Evolutionary conservation across 2,329 filamentous ascomycete species (phyloP).

Genomic region (Hymenoscyphus salicellus): DNA sequence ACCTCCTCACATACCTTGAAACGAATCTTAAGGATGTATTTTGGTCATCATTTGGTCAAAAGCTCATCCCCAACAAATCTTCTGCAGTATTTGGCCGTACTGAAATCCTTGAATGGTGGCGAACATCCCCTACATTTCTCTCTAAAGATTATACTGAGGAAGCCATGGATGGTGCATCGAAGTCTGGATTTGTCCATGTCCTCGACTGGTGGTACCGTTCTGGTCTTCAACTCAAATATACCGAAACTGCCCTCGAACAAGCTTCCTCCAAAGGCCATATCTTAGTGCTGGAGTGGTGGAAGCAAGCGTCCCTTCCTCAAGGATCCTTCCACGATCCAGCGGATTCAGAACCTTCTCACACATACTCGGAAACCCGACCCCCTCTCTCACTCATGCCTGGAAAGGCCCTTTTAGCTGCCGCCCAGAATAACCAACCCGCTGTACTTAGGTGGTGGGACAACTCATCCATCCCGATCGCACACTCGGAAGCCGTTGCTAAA

Average conservation of each 20-base stretch:
- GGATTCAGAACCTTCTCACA: conserved; percentile 16
- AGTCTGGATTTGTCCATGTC: conserved; percentile 78
- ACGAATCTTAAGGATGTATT: conserved; percentile 70
- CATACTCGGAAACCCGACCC: conserved; percentile 29
- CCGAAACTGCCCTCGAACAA: conserved; percentile 81
- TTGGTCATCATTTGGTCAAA: conserved; percentile 77
- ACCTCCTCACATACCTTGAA: conserved; percentile 71
- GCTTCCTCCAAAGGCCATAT: conserved; percentile 81
- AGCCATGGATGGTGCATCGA: conserved; percentile 82
- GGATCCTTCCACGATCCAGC: conserved; percentile 41
- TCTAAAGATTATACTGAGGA: conserved; percentile 76
- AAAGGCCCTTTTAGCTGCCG: conserved; percentile 77
- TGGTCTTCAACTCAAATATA: conserved; percentile 77
- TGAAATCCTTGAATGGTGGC: conserved; percentile 89
- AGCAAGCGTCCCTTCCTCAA: conserved; percentile 61
- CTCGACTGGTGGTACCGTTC: conserved; percentile 90
- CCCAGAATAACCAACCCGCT: conserved; percentile 74
- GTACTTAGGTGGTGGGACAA: conserved; percentile 86
- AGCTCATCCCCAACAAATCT: conserved; percentile 81
- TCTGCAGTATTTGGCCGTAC: conserved; percentile 81
- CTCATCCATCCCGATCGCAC: conserved; percentile 73
- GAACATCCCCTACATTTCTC: conserved; percentile 74
- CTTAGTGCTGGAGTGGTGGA: conserved; percentile 92
- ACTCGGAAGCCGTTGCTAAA: conserved; percentile 79
- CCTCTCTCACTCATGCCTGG: conserved; percentile 69